Percentiles rank a stretch among this genome's conserved stretches.
phyloP scores from a whole-genome alignment of 2,329 filamentous ascomycete genomes.

The Ophiostoma novo-ulmi region DNA sequence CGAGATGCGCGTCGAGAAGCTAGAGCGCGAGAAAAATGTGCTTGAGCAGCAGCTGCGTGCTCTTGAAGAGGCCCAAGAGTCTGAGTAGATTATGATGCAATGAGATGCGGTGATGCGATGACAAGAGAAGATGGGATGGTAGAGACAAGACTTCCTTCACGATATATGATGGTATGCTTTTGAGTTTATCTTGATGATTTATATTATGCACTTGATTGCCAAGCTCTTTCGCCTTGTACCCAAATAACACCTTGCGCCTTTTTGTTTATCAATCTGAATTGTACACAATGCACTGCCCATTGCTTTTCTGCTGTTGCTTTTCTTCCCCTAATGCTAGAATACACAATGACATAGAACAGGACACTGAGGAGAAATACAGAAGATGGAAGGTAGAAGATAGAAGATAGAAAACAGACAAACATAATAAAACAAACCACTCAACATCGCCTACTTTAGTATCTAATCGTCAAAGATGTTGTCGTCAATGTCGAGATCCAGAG shows the following conservation, averaged over 20 bases:
- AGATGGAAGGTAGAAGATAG: too few species aligned
- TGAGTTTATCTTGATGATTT: not conserved
- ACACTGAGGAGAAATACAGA: not conserved
- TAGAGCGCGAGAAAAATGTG: conserved; percentile 45
- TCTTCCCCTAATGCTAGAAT: conserved; percentile 9
- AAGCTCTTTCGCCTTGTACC: not conserved
- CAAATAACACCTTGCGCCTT: conserved; percentile 1
- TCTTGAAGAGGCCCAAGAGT: conserved; percentile 13
- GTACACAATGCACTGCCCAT: not conserved
- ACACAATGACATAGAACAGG: not conserved
- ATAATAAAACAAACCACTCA: not conserved
- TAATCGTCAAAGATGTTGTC: conserved; percentile 59
- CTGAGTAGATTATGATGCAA: not conserved
- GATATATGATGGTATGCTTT: not conserved
- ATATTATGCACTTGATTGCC: not conserved
- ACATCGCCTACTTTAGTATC: not conserved
- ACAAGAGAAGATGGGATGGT: not conserved
- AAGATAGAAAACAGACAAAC: not conserved
- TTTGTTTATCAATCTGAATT: not conserved
- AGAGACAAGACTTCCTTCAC: too few species aligned
- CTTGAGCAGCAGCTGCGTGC: conserved; percentile 28
- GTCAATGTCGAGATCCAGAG: conserved; percentile 85
- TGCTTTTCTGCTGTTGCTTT: not conserved
- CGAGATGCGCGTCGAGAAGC: conserved; percentile 45
- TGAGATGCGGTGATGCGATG: not conserved